Evolutionary conservation across 345 rosid species (phyloP), one percentile per base, ranked within the genome.

Genomic region (Salix purpurea): DNA sequence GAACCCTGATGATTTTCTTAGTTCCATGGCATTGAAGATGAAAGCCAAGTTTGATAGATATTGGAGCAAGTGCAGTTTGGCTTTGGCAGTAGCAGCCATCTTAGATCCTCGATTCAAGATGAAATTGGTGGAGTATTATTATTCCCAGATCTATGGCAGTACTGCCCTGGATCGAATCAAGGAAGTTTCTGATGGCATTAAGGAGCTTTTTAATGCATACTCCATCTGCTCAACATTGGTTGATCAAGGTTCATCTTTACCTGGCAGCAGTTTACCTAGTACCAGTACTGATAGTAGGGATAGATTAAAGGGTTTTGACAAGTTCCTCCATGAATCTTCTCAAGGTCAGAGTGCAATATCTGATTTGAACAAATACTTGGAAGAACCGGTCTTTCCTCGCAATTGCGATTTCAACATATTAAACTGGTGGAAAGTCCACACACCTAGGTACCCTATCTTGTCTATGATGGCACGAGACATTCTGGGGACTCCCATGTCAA

Each of bases 371-470:
- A 95, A 93, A 79, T 93, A 95, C 78, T 81, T 93, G 72, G 96
- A 91, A 82, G 99, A 95, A 76, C 94, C 97, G 2, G 88, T 91
- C 69, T 91, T 92, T 68, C 96, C 97, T 34, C 96, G 97, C 58
- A 91, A 86, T 62, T 83, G 93, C 4, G 93, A 95, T 73, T 95
- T 95, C 85, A 90, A 85, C 81, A 85, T 95, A 73, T 72, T 95
- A 75, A 93, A 95, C 80, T 95, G 97, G 92, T 95, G 99, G 99
- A 93, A 89, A 74, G 99, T 93, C 61, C 97, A 95, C 83, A 91
- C 97, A 1, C 97, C 97, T n/a, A 90, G 97, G 77, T 94, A 92
- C 85, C 97, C 99, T 74, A 83, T 95, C 61, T 78, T 95, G 85
- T 93, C 99, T 70, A 86, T 90, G 96, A 87, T 95, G 96, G 99